phyloP scores from a whole-genome alignment of 768 basidiomycete species.

The Leccinellum rugosiceps region DNA sequence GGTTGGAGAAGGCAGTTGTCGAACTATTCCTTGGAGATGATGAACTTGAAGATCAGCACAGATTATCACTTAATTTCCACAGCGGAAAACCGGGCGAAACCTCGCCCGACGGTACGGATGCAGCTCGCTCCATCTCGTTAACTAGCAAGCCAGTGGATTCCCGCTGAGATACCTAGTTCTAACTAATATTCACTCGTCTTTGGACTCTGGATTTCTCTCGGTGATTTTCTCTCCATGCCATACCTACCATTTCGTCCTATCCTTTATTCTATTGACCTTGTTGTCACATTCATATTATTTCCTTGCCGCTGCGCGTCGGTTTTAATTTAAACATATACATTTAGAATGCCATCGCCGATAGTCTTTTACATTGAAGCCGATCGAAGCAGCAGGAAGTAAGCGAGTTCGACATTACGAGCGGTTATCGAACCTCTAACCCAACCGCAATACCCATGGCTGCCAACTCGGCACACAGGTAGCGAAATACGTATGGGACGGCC shows the following conservation, averaged over 20 bases:
- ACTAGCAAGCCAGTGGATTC: neutral
- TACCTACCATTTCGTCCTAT: constrained; percentile 13
- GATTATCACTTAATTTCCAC: neutral
- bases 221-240: constrained; percentile 4
- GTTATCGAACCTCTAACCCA: constrained; percentile 68
- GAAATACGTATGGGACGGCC: constrained; percentile 93
- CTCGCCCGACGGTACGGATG: neutral
- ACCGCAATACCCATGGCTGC: constrained; percentile 98
- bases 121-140: neutral
- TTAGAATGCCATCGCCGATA: constrained; percentile 1
- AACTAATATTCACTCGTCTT: neutral
- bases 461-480: constrained; percentile 91
- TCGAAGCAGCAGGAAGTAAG: neutral
- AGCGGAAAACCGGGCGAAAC: constrained; percentile 2
- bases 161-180: constrained; percentile 15
- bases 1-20: constrained; percentile 49
- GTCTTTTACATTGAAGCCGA: neutral
- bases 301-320: constrained; percentile 9
- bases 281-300: constrained; percentile 13
- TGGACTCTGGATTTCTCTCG: constrained; percentile 8
- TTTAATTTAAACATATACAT: constrained; percentile 17
- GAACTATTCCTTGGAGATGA: constrained; percentile 40
- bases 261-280: constrained; percentile 10
- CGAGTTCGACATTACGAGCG: neutral
- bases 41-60: neutral